Base-by-base conservation (phyloP, 305 asterid genomes). In the Vinca major region DNA sequence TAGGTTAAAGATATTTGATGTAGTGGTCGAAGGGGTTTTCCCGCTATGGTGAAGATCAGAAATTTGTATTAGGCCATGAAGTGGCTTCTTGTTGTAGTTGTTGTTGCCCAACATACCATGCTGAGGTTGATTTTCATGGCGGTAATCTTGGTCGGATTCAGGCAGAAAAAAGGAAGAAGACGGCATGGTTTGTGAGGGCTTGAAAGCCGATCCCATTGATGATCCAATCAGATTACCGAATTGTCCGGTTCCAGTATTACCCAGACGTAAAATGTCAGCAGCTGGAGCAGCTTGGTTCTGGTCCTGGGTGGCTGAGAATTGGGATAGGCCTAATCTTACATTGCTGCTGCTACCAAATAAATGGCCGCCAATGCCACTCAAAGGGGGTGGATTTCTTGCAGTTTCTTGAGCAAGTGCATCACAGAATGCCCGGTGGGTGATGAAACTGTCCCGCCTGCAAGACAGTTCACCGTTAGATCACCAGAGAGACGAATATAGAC, bases 391-490 rank as follows among this genome's bases (percentile, higher is more conserved):
- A 68, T 83, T 86, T 7, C 91, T 81, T 1, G 92, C 97, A 65
- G 83, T 85, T 71, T 90, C 97, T 52, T 90, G 96, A 7, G 97
- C 97, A 5, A 90, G 81, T 19, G 96, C 97, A 69, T 90, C 97
- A 65, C 97, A 90, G 70, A 90, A 90, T 0, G 97, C 97, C 37
- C 97, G 71, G 61, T 90, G 97, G 0, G 97, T 90, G 78, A 90
- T 81, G 81, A 90, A 90, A 52, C 97, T 90, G 48, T 88, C 97
- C 14, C 97, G 90, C 88, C 97, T 90, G 82, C 54, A 71, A 71
- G 12, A 55, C 44, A 26, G 0, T 26, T 26, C 33, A 26, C 0
- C 0, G 33, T 26, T 26, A 26, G 33, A 26, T 26, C 33, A 26
- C 33, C 33, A 26, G 33, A 26, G 33, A 26, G 33, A 26, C 33